Percentiles rank a stretch among this genome's conserved stretches.
Evolutionary conservation across 2,329 filamentous ascomycete genomes (phyloP).

Genomic region (Diaporthe humulicola): DNA sequence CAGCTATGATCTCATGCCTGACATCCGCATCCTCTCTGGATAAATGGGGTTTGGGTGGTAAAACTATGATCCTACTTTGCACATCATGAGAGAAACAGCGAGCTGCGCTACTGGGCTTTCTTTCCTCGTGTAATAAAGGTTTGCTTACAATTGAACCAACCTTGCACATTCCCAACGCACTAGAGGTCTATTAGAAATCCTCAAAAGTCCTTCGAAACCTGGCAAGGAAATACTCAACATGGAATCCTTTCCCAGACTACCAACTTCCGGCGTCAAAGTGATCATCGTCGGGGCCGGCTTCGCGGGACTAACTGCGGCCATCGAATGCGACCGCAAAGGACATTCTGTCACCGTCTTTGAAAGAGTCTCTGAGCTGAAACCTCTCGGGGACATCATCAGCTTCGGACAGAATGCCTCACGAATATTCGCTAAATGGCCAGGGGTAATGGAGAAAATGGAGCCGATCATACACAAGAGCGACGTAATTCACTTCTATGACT

Average conservation of each 20-base stretch:
- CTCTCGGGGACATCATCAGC: conserved; percentile 63
- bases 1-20: neutral
- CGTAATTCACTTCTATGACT: conserved; percentile 53
- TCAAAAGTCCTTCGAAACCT: neutral
- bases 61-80: neutral
- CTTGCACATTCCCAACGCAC: neutral
- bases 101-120: too few relatives aligned
- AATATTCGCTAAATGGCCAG: conserved; percentile 69
- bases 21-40: neutral
- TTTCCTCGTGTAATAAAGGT: neutral
- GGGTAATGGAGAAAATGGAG: conserved; percentile 61
- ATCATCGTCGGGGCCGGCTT: conserved; percentile 65
- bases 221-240: conserved; percentile 27
- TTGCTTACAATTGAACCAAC: too few relatives aligned
- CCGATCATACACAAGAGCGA: conserved; percentile 62
- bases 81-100: too few relatives aligned
- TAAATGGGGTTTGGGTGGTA: neutral
- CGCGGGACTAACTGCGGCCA: conserved; percentile 68
- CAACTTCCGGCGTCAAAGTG: conserved; percentile 54
- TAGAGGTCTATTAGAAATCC: neutral
- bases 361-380: conserved; percentile 58
- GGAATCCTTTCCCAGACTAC: conserved; percentile 40
- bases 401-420: conserved; percentile 70
- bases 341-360: conserved; percentile 62
- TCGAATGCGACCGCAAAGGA: conserved; percentile 68